A percentile compares a stretch with the other conserved stretches of the same genome.
phyloP scores from a whole-genome alignment of 495 filamentous ascomycete species.

The Podospora comata region DNA sequence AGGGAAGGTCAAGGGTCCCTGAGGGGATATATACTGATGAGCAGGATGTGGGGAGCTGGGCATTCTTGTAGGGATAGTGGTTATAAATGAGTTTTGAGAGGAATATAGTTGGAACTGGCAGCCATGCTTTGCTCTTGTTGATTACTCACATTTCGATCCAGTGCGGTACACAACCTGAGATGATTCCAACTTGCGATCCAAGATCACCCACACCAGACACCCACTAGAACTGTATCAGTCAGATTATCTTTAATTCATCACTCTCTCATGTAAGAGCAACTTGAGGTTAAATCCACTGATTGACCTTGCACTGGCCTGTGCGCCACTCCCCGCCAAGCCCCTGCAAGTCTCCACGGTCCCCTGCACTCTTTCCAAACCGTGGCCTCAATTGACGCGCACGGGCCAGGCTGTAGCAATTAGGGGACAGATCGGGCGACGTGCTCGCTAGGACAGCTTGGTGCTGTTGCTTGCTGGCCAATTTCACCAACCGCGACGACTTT shows the following conservation, averaged over 20 bases:
- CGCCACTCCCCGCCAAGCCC: not conserved
- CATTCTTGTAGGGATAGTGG: not conserved
- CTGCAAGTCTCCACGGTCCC: not conserved
- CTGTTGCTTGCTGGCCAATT: not conserved
- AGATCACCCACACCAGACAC: too few relatives aligned
- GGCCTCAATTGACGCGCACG: slow-evolving; percentile 39
- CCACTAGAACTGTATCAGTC: too few relatives aligned
- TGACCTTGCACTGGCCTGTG: not conserved
- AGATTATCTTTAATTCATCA: too few relatives aligned
- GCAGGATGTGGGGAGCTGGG: not conserved
- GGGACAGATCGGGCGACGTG: slow-evolving; percentile 11
- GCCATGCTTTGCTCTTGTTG: not conserved
- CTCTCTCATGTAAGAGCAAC: too few relatives aligned
- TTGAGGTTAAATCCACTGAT: too few relatives aligned
- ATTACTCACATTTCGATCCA: not conserved
- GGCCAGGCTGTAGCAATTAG: slow-evolving; percentile 28
- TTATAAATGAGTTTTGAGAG: not conserved
- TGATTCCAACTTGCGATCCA: too few relatives aligned
- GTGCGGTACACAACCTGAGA: too few relatives aligned
- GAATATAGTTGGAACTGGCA: not conserved
- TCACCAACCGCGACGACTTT: slow-evolving; percentile 8
- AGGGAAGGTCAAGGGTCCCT: not conserved
- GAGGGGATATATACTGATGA: not conserved
- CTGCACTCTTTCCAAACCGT: slow-evolving; percentile 31
- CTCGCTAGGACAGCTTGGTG: not conserved